A percentile compares a stretch with the other conserved stretches of the same genome.
phyloP scores from a whole-genome alignment of 192 early-diverging fungal species.

The Coemansia sp. region DNA sequence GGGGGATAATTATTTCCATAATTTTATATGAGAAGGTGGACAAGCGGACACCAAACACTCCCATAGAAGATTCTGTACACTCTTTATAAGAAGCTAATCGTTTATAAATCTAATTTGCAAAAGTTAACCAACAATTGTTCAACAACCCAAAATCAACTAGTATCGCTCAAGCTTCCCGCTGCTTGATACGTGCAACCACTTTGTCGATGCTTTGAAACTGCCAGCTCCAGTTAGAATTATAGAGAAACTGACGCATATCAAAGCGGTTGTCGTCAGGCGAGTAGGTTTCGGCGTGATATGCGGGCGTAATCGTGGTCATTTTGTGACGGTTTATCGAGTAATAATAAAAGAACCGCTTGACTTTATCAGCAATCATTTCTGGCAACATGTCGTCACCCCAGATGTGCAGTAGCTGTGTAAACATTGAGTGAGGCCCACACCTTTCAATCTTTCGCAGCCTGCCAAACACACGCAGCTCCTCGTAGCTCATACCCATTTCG shows the following conservation, averaged over 20 bases:
- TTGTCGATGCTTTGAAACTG: conserved; percentile 88
- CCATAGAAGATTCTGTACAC: background rate
- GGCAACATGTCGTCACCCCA: conserved; percentile 58
- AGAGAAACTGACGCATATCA: conserved; percentile 94
- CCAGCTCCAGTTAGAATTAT: conserved; percentile 89
- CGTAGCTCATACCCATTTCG: conserved; percentile 99
- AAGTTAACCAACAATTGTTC: no score
- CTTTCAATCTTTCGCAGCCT: conserved; percentile 81
- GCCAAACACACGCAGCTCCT: conserved; percentile 89
- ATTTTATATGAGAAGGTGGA: no score
- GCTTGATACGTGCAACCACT: conserved; percentile 37
- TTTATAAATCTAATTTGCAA: no score
- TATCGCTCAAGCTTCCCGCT: background rate
- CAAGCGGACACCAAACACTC: no score
- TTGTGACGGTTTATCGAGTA: conserved; percentile 99
- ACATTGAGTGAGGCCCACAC: conserved; percentile 95
- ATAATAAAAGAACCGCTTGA: conserved; percentile 95
- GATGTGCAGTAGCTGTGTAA: conserved; percentile 76
- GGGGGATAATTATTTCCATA: no score
- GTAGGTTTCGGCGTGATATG: conserved; percentile 93
- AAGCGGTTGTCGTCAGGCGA: conserved; percentile 98
- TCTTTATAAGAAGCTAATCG: no score
- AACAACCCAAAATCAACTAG: no score
- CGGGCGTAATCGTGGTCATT: conserved; percentile 94
- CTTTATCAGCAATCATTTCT: conserved; percentile 79